A percentile compares a stretch with the other conserved stretches of the same genome.
Conservation (phyloP, 1,139 yeast genomes). For the Taiozyma sp. region DNA sequence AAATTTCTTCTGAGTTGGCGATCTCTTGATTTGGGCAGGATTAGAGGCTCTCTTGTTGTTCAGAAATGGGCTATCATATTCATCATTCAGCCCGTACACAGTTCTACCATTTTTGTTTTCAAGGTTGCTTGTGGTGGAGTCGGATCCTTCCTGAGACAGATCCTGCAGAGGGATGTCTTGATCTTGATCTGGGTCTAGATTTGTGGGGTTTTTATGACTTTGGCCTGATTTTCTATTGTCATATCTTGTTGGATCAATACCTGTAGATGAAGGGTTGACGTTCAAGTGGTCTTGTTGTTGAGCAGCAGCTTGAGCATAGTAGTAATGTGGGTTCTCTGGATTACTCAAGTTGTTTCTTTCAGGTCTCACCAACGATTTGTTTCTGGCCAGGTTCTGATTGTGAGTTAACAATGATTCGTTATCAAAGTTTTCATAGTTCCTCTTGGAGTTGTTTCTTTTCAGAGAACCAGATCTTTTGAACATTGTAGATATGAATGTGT, state of each 20-base stretch:
- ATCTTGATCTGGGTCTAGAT: conserved; percentile 3
- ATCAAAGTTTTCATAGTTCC: conserved; percentile 17
- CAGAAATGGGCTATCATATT: conserved; percentile 28
- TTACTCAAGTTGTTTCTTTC: conserved; percentile 66
- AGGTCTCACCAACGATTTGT: conserved; percentile 70
- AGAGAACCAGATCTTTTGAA: conserved; percentile 19
- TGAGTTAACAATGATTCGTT: conserved; percentile 18
- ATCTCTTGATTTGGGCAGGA: conserved; percentile 9
- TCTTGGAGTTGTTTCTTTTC: conserved; percentile 16
- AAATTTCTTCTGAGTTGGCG: conserved; percentile 7
- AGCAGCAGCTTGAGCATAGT: conserved; percentile 76
- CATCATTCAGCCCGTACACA: conserved; percentile 59
- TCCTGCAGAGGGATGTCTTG: conserved; percentile 17
- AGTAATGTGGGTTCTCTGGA: conserved; percentile 67
- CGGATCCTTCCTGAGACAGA: conserved; percentile 16
- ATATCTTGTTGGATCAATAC: conserved; percentile 51
- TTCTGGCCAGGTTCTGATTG: conserved; percentile 30
- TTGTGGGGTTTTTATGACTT: conserved; percentile 2
- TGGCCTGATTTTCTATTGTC: conserved; percentile 2
- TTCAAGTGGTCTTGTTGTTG: conserved; percentile 58
- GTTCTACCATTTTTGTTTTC: conserved; percentile 35
- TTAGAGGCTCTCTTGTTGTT: conserved; percentile 1
- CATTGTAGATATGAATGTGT: conserved; percentile 10
- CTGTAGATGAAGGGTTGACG: conserved; percentile 70
- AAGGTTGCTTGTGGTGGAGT: neutral